phyloP scores from a whole-genome alignment of 2,329 filamentous ascomycete genomes.

The Karstenula rhodostoma region DNA sequence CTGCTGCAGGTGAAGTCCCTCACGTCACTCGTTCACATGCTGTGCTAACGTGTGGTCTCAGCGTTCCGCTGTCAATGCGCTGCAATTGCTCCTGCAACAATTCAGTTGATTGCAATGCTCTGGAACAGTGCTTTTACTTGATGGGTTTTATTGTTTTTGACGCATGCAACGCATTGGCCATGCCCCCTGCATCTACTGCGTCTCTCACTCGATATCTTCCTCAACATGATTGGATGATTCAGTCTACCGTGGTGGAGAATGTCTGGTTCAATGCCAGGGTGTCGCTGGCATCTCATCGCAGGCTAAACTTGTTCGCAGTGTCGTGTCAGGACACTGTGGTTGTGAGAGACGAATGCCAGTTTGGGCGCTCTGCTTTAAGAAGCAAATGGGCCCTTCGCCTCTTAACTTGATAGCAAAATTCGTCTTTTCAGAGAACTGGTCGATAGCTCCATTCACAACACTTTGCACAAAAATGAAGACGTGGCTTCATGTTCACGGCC shows the following conservation, averaged over 20 bases:
- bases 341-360: slow-evolving; percentile 23
- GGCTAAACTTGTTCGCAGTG: slow-evolving; percentile 33
- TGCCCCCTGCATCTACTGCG: slow-evolving; percentile 18
- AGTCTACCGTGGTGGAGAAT: slow-evolving; percentile 17
- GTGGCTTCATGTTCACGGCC: slow-evolving; percentile 31
- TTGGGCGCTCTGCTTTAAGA: slow-evolving; percentile 16
- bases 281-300: slow-evolving; percentile 28
- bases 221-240: slow-evolving; percentile 22
- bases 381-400: not conserved
- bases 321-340: slow-evolving; percentile 13
- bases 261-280: slow-evolving; percentile 26
- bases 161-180: slow-evolving; percentile 20
- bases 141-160: slow-evolving; percentile 19
- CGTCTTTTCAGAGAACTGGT: not conserved
- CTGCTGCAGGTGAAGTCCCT: not conserved
- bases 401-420: slow-evolving; percentile 8
- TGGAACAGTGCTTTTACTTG: slow-evolving; percentile 13
- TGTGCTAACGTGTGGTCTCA: too few relatives aligned
- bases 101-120: slow-evolving; percentile 18
- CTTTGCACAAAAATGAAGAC: slow-evolving; percentile 26
- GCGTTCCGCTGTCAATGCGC: not conserved
- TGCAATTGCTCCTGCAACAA: slow-evolving; percentile 11
- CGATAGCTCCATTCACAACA: not conserved
- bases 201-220: slow-evolving; percentile 16
- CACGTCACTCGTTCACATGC: not conserved